Evolutionary conservation across 352 stramenopile species (phyloP).

Genomic region (Halophytophthora batemanensis): DNA sequence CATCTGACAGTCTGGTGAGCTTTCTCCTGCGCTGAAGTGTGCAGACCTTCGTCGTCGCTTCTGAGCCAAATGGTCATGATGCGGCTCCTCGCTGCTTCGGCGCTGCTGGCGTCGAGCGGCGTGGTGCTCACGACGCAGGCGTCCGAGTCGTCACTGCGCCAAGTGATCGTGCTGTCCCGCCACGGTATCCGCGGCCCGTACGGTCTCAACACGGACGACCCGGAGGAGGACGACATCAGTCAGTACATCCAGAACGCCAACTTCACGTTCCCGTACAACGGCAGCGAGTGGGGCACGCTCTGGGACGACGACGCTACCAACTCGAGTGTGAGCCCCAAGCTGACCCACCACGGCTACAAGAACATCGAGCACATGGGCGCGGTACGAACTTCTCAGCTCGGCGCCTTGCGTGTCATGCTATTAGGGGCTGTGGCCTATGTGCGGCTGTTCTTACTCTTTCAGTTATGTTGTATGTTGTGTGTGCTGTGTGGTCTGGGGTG

Average conservation of each 20-base stretch:
- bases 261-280: slow-evolving; percentile 48
- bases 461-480: neutral
- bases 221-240: slow-evolving; percentile 41
- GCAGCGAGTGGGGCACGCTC: slow-evolving; percentile 61
- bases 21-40: too few relatives aligned
- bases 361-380: slow-evolving; percentile 66
- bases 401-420: slow-evolving; percentile 1
- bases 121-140: too few relatives aligned
- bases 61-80: too few relatives aligned
- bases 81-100: too few relatives aligned
- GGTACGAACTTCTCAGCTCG: slow-evolving; percentile 14
- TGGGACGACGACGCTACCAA: slow-evolving; percentile 60
- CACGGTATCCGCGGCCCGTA: slow-evolving; percentile 77
- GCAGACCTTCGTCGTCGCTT: too few relatives aligned
- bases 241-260: slow-evolving; percentile 66
- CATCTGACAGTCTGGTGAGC: too few relatives aligned
- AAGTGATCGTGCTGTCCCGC: slow-evolving; percentile 70
- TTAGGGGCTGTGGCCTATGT: neutral
- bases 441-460: slow-evolving; percentile 2
- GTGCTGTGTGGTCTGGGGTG: slow-evolving; percentile 11
- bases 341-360: slow-evolving; percentile 69
- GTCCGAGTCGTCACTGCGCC: too few relatives aligned
- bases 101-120: too few relatives aligned
- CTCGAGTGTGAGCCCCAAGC: slow-evolving; percentile 70
- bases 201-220: slow-evolving; percentile 49